Conservation (phyloP, 305 asterid genomes). For the Fraxinus dipetala region DNA sequence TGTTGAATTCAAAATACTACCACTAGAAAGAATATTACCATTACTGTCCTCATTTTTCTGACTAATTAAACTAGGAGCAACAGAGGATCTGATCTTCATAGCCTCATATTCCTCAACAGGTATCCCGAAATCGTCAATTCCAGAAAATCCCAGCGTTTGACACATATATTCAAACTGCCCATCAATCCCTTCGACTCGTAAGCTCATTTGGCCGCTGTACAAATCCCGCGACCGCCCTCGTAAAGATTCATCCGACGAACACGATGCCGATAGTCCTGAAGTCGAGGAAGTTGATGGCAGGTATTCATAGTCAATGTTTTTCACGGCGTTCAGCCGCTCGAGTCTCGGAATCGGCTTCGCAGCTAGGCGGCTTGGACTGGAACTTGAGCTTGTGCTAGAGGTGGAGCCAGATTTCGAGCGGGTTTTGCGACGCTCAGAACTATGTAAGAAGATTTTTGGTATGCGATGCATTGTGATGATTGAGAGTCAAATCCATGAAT, state of each 20-base stretch:
- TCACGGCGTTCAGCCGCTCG: conserved; percentile 65
- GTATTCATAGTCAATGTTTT: conserved; percentile 60
- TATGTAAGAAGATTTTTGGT: conserved; percentile 45
- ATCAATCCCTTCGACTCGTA: conserved; percentile 59
- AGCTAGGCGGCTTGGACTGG: conserved; percentile 32
- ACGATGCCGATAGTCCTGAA: conserved; percentile 39
- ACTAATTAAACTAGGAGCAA: conserved; percentile 33
- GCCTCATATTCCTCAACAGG: conserved; percentile 63
- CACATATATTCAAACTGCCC: conserved; percentile 61
- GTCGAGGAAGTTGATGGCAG: conserved; percentile 37
- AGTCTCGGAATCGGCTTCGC: conserved; percentile 53
- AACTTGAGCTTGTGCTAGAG: conserved; percentile 18
- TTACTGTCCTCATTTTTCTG: conserved; percentile 21
- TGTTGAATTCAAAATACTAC: conserved; percentile 13
- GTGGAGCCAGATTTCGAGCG: conserved; percentile 18
- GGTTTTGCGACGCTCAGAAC: conserved; percentile 33
- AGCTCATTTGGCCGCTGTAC: conserved; percentile 51
- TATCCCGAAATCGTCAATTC: conserved; percentile 70
- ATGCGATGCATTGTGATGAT: conserved; percentile 57
- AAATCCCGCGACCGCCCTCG: conserved; percentile 56
- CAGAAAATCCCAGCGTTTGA: conserved; percentile 56
- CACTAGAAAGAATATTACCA: conserved; percentile 17
- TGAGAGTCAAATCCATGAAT: conserved; percentile 57
- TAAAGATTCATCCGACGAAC: conserved; percentile 38
- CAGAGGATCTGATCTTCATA: conserved; percentile 59